These are phyloP conservation scores for Escallonia herrerae DNA, from an alignment of 129 eudicot genomes.

Conservation along the genomic window DNA sequence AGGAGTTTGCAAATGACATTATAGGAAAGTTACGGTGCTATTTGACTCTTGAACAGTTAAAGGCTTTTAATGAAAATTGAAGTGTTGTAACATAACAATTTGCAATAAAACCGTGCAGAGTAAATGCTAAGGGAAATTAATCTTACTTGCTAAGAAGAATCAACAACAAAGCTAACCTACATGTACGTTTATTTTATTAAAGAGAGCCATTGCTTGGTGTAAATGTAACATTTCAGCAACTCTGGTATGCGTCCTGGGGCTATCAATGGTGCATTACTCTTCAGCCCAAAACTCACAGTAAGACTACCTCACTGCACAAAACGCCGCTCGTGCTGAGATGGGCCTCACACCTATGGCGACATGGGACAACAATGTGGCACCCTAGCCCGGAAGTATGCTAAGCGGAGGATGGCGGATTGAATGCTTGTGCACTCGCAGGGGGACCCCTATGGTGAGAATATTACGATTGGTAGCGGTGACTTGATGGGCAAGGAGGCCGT, in stretches of 20 bases:
- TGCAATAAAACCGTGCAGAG: too few relatives aligned
- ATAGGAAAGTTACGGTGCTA: too few relatives aligned
- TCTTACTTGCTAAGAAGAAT: too few relatives aligned
- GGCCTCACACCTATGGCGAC: constrained; percentile 2
- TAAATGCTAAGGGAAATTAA: too few relatives aligned
- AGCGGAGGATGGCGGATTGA: constrained; percentile 24
- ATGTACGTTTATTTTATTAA: too few relatives aligned
- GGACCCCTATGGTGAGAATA: constrained; percentile 50
- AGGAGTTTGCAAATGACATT: too few relatives aligned
- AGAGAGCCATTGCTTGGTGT: not conserved
- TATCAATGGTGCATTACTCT: not conserved
- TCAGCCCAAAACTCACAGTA: constrained; percentile 19
- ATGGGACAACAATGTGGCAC: constrained; percentile 26
- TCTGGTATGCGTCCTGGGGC: not conserved
- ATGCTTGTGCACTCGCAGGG: constrained; percentile 20
- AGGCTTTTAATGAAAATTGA: too few relatives aligned
- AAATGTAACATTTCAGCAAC: not conserved
- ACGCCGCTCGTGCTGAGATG: constrained; percentile 14
- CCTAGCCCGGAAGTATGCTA: constrained; percentile 31
- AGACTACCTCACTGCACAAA: constrained; percentile 26
- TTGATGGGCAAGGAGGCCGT: constrained; percentile 21
- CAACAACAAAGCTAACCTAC: too few relatives aligned
- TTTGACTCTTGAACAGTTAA: too few relatives aligned
- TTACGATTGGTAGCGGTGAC: constrained; percentile 27
- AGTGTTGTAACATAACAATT: too few relatives aligned